phyloP scores from a whole-genome alignment of 306 rosid species.

The Sesbania bispinosa region DNA sequence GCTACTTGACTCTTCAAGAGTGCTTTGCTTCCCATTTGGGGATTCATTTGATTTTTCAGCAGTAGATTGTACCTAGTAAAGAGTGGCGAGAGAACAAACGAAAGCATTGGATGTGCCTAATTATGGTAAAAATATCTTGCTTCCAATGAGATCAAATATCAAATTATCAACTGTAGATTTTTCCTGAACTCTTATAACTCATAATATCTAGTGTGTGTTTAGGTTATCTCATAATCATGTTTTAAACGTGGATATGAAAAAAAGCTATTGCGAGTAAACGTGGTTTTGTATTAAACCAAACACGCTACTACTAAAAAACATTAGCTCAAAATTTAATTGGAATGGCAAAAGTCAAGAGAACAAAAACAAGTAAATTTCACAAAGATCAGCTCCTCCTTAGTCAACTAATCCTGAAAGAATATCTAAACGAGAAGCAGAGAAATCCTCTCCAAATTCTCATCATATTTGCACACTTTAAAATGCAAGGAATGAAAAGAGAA shows the following conservation, averaged over 20 bases:
- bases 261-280: no score
- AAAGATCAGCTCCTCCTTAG: background rate
- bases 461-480: background rate
- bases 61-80: slow-evolving; percentile 30
- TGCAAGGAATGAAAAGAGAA: background rate
- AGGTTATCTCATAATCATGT: no score
- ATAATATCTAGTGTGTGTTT: background rate
- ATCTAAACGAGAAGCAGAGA: background rate
- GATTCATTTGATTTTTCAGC: slow-evolving; percentile 31
- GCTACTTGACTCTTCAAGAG: slow-evolving; percentile 32
- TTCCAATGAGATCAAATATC: background rate
- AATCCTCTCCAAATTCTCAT: slow-evolving; percentile 5
- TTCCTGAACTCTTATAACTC: background rate
- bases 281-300: no score
- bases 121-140: background rate
- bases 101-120: background rate
- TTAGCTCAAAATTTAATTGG: background rate
- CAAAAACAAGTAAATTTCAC: background rate
- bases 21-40: slow-evolving; percentile 1
- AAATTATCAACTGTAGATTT: background rate
- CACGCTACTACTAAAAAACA: no score
- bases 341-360: background rate
- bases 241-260: no score
- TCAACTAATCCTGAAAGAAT: background rate
- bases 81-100: background rate